Evolutionary conservation across 2,329 filamentous ascomycete species (phyloP).

Genomic region (Samsoniella hepiali): DNA sequence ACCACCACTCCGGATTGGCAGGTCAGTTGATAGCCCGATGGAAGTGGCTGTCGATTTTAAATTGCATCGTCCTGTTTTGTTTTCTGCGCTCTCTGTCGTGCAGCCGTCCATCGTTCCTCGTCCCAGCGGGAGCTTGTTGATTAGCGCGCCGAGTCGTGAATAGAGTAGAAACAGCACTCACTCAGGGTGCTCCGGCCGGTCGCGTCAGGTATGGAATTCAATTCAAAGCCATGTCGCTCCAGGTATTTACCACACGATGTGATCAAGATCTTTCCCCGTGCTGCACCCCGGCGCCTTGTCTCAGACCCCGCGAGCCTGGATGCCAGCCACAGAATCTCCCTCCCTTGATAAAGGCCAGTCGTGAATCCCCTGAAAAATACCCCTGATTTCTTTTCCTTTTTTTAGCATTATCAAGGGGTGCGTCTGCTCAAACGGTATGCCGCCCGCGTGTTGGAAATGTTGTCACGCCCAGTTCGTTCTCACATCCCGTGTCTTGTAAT

Average conservation of each 20-base stretch:
- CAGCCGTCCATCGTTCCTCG: neutral
- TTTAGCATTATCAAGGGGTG: neutral
- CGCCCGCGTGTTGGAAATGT: neutral
- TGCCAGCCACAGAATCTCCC: neutral
- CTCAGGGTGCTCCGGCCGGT: neutral
- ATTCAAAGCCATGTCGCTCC: neutral
- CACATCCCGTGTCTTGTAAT: neutral
- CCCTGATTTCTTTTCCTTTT: neutral
- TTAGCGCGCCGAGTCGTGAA: neutral
- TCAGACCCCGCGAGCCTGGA: neutral
- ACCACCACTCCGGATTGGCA: neutral
- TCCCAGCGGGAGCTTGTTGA: neutral
- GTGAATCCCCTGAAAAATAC: neutral
- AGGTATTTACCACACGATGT: neutral
- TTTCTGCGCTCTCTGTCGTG: neutral
- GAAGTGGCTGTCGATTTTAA: neutral
- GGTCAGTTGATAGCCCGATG: neutral
- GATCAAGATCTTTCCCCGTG: neutral
- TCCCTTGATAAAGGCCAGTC: neutral
- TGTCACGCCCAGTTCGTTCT: neutral
- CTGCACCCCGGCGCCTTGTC: neutral
- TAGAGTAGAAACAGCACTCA: neutral
- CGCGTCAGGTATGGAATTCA: neutral
- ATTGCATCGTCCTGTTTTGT: constrained; percentile 1
- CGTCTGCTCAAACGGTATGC: neutral